Evolutionary conservation across 805 yeast genomes (phyloP).

Genomic region (Ogataea pilisensis): DNA sequence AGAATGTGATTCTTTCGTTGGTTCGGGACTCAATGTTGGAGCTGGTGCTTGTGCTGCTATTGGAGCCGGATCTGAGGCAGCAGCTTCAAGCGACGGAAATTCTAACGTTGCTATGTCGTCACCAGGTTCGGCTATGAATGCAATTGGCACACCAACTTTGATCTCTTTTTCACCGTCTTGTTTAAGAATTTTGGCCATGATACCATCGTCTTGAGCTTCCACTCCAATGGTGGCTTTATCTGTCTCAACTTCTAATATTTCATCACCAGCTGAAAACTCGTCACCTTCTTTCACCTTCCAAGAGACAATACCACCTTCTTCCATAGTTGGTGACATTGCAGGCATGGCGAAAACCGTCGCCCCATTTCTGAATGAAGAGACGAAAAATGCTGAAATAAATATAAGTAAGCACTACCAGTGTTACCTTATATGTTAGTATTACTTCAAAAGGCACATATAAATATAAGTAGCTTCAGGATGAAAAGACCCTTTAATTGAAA

Average conservation of each 20-base stretch:
- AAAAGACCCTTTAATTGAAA: too few species aligned
- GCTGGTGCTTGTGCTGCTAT: slow-evolving; percentile 17
- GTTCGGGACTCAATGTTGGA: slow-evolving; percentile 12
- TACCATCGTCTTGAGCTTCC: slow-evolving; percentile 90
- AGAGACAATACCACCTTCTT: slow-evolving; percentile 83
- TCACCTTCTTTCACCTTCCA: slow-evolving; percentile 88
- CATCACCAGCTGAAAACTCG: slow-evolving; percentile 75
- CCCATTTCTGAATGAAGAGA: slow-evolving; percentile 24
- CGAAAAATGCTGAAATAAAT: slow-evolving; percentile 28
- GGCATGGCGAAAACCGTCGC: slow-evolving; percentile 79
- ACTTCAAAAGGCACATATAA: too few species aligned
- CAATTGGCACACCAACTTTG: slow-evolving; percentile 87
- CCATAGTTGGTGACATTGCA: slow-evolving; percentile 99
- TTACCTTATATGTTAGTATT: too few species aligned
- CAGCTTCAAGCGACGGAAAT: slow-evolving; percentile 44
- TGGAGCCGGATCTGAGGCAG: slow-evolving; percentile 17
- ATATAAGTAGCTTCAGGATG: too few species aligned
- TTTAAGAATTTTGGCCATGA: slow-evolving; percentile 68
- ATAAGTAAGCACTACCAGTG: background rate
- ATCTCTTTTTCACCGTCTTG: slow-evolving; percentile 75
- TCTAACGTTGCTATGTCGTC: slow-evolving; percentile 71
- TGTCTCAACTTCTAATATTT: slow-evolving; percentile 75
- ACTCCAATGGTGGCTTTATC: slow-evolving; percentile 82
- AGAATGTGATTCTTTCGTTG: slow-evolving; percentile 24
- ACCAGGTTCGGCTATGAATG: slow-evolving; percentile 79